A percentile compares a stretch with the other conserved stretches of the same genome.
Conservation (phyloP, 306 rosid species). For the Citrullus mucosospermus region DNA sequence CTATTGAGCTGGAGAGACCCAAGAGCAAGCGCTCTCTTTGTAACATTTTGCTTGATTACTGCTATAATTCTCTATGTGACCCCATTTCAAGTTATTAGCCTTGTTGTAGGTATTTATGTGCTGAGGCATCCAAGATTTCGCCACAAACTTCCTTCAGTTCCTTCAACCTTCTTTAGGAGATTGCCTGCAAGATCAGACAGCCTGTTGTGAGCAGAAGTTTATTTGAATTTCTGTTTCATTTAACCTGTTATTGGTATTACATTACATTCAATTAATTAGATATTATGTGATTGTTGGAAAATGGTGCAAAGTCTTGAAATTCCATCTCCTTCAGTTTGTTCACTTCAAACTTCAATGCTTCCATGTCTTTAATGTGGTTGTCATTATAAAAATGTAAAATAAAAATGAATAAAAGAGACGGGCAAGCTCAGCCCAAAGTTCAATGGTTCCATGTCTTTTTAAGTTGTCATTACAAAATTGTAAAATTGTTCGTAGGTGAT, state of each 20-base stretch:
- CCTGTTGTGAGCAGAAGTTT: constrained; percentile 31
- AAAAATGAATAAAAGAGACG: no score
- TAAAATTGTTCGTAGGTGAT: neutral
- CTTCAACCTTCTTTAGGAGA: constrained; percentile 76
- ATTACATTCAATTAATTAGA: neutral
- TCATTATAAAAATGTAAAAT: no score
- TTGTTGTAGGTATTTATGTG: constrained; percentile 46
- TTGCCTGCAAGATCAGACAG: constrained; percentile 85
- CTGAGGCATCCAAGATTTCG: constrained; percentile 80
- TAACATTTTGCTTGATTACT: constrained; percentile 50
- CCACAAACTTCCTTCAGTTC: constrained; percentile 56
- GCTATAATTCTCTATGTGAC: constrained; percentile 70
- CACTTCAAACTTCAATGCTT: neutral
- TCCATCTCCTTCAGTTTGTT: neutral
- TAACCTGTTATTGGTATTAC: no score
- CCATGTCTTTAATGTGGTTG: no score
- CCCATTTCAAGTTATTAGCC: constrained; percentile 62
- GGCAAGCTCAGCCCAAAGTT: no score
- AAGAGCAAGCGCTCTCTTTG: constrained; percentile 61
- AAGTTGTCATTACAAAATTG: neutral
- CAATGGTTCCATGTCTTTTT: no score
- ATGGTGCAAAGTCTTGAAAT: neutral
- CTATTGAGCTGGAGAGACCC: constrained; percentile 91
- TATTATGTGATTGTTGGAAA: neutral
- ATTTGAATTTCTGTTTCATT: neutral